These are phyloP conservation scores for Leucaena leucocephala DNA, from an alignment of 306 rosid genomes.

Conservation along the genomic window DNA sequence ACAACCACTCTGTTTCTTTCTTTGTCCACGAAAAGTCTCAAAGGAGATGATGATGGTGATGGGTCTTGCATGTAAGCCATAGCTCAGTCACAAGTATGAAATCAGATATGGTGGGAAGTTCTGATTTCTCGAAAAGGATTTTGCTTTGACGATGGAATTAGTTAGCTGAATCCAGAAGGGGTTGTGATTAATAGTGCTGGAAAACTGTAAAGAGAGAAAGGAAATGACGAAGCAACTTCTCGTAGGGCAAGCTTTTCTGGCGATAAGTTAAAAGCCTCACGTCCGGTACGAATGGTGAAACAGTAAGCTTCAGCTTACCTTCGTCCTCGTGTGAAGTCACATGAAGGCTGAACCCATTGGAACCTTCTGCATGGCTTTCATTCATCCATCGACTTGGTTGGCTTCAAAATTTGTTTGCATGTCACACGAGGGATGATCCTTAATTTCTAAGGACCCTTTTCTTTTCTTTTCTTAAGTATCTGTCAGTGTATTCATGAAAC, in stretches of 20 bases:
- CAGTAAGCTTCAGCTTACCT: not conserved
- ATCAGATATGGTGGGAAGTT: not conserved
- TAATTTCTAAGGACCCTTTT: not conserved
- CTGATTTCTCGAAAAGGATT: not conserved
- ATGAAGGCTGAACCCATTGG: too few relatives aligned
- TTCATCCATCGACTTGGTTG: not conserved
- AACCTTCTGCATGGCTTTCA: too few relatives aligned
- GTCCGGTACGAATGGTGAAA: not conserved
- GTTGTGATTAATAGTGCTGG: not conserved
- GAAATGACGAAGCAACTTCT: not conserved
- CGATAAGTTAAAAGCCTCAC: not conserved
- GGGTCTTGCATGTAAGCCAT: not conserved
- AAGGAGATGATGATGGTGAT: not conserved
- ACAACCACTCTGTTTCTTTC: constrained; percentile 2
- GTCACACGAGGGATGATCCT: not conserved
- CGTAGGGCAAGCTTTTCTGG: not conserved
- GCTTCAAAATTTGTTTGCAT: not conserved
- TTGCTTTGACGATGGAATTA: not conserved
- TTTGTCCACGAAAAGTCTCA: not conserved
- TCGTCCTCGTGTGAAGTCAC: too few relatives aligned
- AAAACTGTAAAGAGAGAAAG: not conserved
- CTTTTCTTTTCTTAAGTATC: too few relatives aligned
- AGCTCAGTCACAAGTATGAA: not conserved
- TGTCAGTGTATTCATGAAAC: too few relatives aligned
- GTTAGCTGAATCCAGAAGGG: not conserved